A percentile compares a stretch with the other conserved stretches of the same genome.
Conservation (phyloP, 768 basidiomycete species). For the Porphyrellus cyaneotinctus region DNA sequence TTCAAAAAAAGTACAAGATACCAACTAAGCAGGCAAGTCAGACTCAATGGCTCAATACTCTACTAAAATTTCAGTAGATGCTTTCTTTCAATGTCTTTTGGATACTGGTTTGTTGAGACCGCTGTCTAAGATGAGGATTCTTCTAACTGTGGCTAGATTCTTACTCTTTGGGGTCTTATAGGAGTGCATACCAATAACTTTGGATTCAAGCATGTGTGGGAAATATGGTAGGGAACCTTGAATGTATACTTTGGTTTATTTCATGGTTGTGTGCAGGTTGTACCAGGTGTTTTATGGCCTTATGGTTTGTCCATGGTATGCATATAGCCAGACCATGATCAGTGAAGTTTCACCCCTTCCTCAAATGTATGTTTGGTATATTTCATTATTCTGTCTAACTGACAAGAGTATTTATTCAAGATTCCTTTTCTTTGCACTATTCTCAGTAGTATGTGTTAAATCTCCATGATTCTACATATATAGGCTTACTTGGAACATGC, state of each 20-base stretch:
- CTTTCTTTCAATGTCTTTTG: slow-evolving; percentile 66
- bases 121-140: not conserved
- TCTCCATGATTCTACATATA: not conserved
- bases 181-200: slow-evolving; percentile 72
- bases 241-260: not conserved
- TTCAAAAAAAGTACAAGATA: slow-evolving; percentile 61
- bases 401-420: slow-evolving; percentile 22
- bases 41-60: not conserved
- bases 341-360: slow-evolving; percentile 70
- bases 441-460: slow-evolving; percentile 50
- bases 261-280: slow-evolving; percentile 37
- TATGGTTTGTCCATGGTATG: slow-evolving; percentile 77
- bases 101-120: slow-evolving; percentile 50
- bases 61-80: slow-evolving; percentile 45
- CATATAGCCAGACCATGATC: slow-evolving; percentile 81
- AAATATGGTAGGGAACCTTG: slow-evolving; percentile 50
- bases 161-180: slow-evolving; percentile 72
- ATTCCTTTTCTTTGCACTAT: slow-evolving; percentile 74
- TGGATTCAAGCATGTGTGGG: slow-evolving; percentile 83
- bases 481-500: not conserved
- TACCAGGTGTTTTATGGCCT: slow-evolving; percentile 71
- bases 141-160: slow-evolving; percentile 36
- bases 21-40: slow-evolving; percentile 51
- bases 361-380: slow-evolving; percentile 51
- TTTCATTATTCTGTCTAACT: not conserved